Conservation (phyloP, 2,329 filamentous ascomycete species). For the Blumeria graminis region DNA sequence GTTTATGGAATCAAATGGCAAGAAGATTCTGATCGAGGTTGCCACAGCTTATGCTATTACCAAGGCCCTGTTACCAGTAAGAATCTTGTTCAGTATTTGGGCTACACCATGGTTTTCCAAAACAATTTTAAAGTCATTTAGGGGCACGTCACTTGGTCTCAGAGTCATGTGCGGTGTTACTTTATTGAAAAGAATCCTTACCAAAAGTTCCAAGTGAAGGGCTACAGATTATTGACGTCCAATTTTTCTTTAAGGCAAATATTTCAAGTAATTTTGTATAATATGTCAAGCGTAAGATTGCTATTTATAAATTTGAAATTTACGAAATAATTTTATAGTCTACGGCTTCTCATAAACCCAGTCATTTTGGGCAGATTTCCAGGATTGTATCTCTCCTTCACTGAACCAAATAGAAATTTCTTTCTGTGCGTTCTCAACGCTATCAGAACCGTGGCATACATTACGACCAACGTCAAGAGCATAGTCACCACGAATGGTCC, state of each 20-base stretch:
- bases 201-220: background rate
- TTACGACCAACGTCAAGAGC: slow-evolving; percentile 84
- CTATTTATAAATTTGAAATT: too few species aligned
- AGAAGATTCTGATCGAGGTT: slow-evolving; percentile 32
- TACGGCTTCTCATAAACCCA: slow-evolving; percentile 86
- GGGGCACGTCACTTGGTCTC: too few species aligned
- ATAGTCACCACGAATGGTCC: slow-evolving; percentile 88
- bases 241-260: background rate
- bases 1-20: slow-evolving; percentile 13
- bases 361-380: slow-evolving; percentile 63
- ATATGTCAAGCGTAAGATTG: too few species aligned
- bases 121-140: slow-evolving; percentile 22
- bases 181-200: slow-evolving; percentile 16
- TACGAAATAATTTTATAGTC: background rate
- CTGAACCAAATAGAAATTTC: slow-evolving; percentile 99
- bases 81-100: slow-evolving; percentile 62
- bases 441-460: slow-evolving; percentile 98
- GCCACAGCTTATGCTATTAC: slow-evolving; percentile 80
- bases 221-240: background rate
- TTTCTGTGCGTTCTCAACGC: slow-evolving; percentile 97
- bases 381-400: slow-evolving; percentile 60
- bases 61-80: slow-evolving; percentile 56
- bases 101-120: slow-evolving; percentile 77
- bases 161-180: background rate
- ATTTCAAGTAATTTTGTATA: background rate